Evolutionary conservation across 2,329 filamentous ascomycete species (phyloP), one percentile per base, ranked within the genome.

Genomic region (Neophaeococcomyces mojaviensis): DNA sequence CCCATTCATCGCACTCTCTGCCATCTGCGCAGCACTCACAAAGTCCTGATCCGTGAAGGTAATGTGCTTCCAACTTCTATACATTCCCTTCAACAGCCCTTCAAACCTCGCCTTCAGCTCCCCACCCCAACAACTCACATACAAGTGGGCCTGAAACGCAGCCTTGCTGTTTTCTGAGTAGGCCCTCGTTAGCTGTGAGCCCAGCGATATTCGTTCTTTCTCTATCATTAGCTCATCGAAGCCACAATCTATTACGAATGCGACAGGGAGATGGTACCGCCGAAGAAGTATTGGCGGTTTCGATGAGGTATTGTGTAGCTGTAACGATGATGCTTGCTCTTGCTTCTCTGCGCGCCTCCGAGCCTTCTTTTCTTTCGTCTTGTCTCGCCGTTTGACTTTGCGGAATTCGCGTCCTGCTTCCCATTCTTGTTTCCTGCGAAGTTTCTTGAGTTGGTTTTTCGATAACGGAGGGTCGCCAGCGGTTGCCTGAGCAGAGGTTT

Each of bases 191-290:
- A 98, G 74, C 65, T 98, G 92, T 47, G 81, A 79, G 1, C 79
- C 79, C 10, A 98, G 74, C 3, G 88, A 95, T 46, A 89, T 81
- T 24, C 86, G 72, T 67, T 98, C 92, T 56, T 85, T 84, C 31
- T 90, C 85, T 41, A 74, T 75, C 92, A 98, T 98, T 60, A 89
- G 77, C 34, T 85, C 73, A 63, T 98, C 89, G 62, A 94, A 98
- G 55, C 86, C 81, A 67, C 90, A 97, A 68, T 98, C 92, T 52
- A 98, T 70, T 49, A 98, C 73, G 54, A 98, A 70, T 0, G 86
- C 79, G 18, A 97, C 69, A 1, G 89, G 88, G 0, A 94, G 75
- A 46, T 80, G 77, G 39, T 72, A 68, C 3, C 73, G 67, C 16
- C 57, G 64, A 44, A 53, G 55, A 33, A 58, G 53, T 41, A 59